phyloP scores from a whole-genome alignment of 1,284 basidiomycete species.

The Rhodotorula sp. region DNA sequence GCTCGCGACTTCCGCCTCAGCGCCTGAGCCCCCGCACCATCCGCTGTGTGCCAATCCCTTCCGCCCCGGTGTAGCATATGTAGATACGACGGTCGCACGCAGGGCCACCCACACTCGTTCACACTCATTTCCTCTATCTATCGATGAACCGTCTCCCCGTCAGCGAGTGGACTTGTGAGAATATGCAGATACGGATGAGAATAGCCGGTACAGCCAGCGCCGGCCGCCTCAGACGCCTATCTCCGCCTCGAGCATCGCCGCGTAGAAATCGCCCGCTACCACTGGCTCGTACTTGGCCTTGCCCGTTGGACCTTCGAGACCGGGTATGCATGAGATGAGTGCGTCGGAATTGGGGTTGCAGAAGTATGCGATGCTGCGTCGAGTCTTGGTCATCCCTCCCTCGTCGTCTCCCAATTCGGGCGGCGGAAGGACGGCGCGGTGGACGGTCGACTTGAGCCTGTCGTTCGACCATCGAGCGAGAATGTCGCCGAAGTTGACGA shows the following conservation, averaged over 20 bases:
- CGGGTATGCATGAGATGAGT: constrained; percentile 17
- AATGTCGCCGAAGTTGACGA: constrained; percentile 30
- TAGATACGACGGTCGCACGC: no score
- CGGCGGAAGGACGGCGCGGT: constrained; percentile 17
- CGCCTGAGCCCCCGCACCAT: not conserved
- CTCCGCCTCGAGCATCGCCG: constrained; percentile 16
- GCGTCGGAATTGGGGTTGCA: constrained; percentile 28
- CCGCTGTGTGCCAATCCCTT: no score
- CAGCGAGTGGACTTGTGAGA: no score
- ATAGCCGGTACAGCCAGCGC: no score
- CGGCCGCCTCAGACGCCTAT: constrained; percentile 13
- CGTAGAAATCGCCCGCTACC: constrained; percentile 23
- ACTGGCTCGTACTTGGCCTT: constrained; percentile 22
- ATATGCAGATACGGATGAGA: no score
- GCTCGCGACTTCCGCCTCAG: constrained; percentile 13
- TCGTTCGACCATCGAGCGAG: constrained; percentile 27
- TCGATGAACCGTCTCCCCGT: no score
- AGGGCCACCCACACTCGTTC: no score
- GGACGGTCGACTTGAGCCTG: constrained; percentile 26
- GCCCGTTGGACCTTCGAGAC: constrained; percentile 12
- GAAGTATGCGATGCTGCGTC: constrained; percentile 23
- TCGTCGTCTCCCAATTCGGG: not conserved
- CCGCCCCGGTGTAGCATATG: no score
- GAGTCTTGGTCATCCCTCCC: constrained; percentile 6
- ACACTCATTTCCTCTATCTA: no score